phyloP scores from a whole-genome alignment of 176 grass and related monocot genomes.

The Juncus inflexus region DNA sequence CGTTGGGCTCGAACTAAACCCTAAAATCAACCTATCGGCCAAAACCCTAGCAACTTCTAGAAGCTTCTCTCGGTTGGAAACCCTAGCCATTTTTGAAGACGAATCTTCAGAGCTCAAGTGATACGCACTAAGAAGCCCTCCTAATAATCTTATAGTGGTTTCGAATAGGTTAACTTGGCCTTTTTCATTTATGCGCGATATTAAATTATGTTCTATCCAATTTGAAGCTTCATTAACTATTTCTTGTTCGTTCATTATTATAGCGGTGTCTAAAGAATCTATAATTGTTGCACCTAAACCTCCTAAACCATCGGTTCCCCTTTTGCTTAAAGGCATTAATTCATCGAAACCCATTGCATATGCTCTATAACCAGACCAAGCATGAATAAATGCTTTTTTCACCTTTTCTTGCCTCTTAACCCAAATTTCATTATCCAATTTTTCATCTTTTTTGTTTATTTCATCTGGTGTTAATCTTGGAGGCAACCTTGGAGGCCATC shows the following conservation, averaged over 20 bases:
- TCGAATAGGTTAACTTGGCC: constrained; percentile 98
- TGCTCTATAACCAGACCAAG: constrained; percentile 82
- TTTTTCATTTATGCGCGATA: constrained; percentile 71
- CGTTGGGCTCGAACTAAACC: constrained; percentile 86
- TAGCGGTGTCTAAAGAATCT: constrained; percentile 89
- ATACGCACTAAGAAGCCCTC: constrained; percentile 98
- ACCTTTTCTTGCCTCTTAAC: constrained; percentile 72
- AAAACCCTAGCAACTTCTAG: constrained; percentile 78
- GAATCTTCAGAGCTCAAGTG: constrained; percentile 64
- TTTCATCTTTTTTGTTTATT: constrained; percentile 55
- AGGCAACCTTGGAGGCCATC: constrained; percentile 71
- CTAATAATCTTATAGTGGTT: constrained; percentile 93
- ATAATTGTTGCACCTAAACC: constrained; percentile 85
- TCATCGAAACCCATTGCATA: constrained; percentile 93
- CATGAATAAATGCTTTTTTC: constrained; percentile 89
- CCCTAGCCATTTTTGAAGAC: constrained; percentile 35
- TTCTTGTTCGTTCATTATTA: constrained; percentile 87
- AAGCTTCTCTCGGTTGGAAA: constrained; percentile 51
- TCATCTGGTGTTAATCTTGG: constrained; percentile 72
- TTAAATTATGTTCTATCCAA: constrained; percentile 83
- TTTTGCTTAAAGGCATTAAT: constrained; percentile 79
- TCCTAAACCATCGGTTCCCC: constrained; percentile 84
- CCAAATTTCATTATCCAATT: constrained; percentile 44
- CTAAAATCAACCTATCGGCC: constrained; percentile 69
- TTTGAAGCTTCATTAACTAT: constrained; percentile 71